Percentiles rank a stretch among this genome's conserved stretches.
phyloP scores from a whole-genome alignment of 225 moss, liverwort and hornwort species.

The Physcomitrium patens region DNA sequence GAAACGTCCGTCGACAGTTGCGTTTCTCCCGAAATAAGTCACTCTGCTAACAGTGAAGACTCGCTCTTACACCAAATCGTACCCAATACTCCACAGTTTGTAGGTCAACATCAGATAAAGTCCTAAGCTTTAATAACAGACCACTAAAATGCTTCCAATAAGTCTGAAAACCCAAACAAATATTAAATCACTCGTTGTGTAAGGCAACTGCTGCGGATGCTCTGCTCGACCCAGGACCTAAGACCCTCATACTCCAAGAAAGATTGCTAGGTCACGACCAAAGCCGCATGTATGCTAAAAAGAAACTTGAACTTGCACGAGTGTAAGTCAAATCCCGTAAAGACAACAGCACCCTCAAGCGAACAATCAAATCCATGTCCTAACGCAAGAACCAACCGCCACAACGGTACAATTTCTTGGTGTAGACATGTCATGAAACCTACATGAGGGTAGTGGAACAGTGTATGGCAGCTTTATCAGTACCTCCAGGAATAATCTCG shows the following conservation, averaged over 20 bases:
- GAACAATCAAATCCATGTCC: background rate
- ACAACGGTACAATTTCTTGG: constrained; percentile 31
- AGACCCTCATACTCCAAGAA: constrained; percentile 25
- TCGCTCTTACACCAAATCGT: constrained; percentile 10
- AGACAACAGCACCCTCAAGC: too few species aligned
- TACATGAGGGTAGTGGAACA: background rate
- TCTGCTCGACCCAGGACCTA: background rate
- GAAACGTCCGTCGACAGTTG: constrained; percentile 3
- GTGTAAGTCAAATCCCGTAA: too few species aligned
- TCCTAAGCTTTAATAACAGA: background rate
- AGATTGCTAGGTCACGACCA: background rate
- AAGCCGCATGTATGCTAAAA: background rate
- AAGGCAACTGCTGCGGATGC: background rate
- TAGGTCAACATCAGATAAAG: constrained; percentile 13
- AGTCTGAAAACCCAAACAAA: constrained; percentile 17
- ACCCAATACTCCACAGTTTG: constrained; percentile 3
- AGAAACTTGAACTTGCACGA: constrained; percentile 10
- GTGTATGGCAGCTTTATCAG: background rate
- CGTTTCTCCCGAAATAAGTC: background rate
- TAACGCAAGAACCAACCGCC: background rate
- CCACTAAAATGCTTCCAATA: background rate
- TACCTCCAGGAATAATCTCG: background rate
- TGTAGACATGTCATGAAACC: constrained; percentile 10
- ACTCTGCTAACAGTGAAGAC: constrained; percentile 3
- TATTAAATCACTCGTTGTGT: too few species aligned